Conservation (phyloP, 495 filamentous ascomycete species). For the Cryomyces antarcticus region DNA sequence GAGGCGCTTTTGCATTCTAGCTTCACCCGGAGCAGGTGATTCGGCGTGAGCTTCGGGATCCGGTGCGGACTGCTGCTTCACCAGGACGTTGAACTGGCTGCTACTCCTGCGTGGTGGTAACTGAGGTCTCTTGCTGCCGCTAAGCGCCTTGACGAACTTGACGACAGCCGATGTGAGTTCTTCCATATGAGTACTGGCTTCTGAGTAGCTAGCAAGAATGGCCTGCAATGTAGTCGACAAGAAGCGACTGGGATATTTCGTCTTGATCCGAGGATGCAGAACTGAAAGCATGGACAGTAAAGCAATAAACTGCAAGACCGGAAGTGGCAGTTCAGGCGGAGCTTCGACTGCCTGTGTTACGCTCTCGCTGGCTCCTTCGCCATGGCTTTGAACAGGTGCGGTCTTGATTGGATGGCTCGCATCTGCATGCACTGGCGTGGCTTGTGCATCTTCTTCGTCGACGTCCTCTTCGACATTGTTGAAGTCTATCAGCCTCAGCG, state of each 20-base stretch:
- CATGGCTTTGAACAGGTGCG: neutral
- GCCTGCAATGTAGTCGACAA: conserved; percentile 74
- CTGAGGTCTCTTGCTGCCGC: conserved; percentile 50
- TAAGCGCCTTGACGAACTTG: conserved; percentile 53
- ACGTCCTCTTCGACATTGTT: conserved; percentile 22
- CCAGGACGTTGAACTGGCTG: conserved; percentile 27
- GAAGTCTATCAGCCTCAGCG: conserved; percentile 35
- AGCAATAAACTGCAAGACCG: conserved; percentile 41
- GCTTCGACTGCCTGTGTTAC: conserved; percentile 8
- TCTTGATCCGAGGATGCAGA: conserved; percentile 74
- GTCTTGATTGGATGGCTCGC: conserved; percentile 8
- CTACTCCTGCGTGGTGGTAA: conserved; percentile 50
- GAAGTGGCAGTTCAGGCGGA: conserved; percentile 10
- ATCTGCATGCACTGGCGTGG: conserved; percentile 1
- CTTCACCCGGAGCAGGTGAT: conserved; percentile 30
- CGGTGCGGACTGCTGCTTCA: conserved; percentile 28
- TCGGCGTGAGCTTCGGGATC: conserved; percentile 59
- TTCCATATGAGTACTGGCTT: conserved; percentile 21
- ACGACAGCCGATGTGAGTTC: conserved; percentile 56
- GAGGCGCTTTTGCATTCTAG: conserved; percentile 40
- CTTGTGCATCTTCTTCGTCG: conserved; percentile 21
- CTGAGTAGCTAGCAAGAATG: conserved; percentile 44
- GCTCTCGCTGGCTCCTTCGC: neutral
- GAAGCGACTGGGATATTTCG: conserved; percentile 81
- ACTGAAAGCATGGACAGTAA: conserved; percentile 63